phyloP scores from a whole-genome alignment of 2,329 filamentous ascomycete species.

The Spiromastix sp. region DNA sequence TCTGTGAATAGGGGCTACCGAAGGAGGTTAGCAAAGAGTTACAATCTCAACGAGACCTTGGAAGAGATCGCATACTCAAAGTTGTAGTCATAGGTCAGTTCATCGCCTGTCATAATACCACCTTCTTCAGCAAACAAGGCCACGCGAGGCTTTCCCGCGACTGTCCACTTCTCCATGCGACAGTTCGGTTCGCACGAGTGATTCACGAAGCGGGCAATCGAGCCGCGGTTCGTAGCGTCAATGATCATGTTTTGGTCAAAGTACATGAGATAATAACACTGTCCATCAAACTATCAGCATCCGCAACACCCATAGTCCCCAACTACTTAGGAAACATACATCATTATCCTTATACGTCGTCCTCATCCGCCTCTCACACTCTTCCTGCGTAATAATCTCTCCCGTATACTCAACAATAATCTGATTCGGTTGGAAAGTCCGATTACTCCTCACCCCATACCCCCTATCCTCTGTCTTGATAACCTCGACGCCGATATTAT shows the following conservation, averaged over 20 bases:
- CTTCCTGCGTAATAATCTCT: constrained; percentile 90
- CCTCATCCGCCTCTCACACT: constrained; percentile 89
- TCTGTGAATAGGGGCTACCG: constrained; percentile 45
- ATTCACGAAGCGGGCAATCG: constrained; percentile 95
- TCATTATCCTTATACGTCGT: constrained; percentile 89
- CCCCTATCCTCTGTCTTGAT: constrained; percentile 82
- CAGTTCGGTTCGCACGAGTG: constrained; percentile 96
- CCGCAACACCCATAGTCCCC: neutral
- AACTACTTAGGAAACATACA: constrained; percentile 45
- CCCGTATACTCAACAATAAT: constrained; percentile 98
- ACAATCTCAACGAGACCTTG: neutral
- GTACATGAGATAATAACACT: constrained; percentile 98
- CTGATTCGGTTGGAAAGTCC: constrained; percentile 76
- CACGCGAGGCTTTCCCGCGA: constrained; percentile 88
- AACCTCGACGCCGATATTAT: constrained; percentile 87
- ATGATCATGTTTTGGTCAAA: constrained; percentile 99
- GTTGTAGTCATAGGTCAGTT: constrained; percentile 88
- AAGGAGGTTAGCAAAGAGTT: constrained; percentile 8
- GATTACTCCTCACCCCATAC: constrained; percentile 82
- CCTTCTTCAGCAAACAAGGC: constrained; percentile 85
- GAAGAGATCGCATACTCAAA: constrained; percentile 45
- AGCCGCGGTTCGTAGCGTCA: constrained; percentile 89
- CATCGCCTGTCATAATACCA: constrained; percentile 88
- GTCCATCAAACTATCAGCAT: constrained; percentile 6
- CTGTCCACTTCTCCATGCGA: constrained; percentile 96